phyloP scores from a whole-genome alignment of 2,329 filamentous ascomycete genomes.

The Phaeosphaeria sp. region DNA sequence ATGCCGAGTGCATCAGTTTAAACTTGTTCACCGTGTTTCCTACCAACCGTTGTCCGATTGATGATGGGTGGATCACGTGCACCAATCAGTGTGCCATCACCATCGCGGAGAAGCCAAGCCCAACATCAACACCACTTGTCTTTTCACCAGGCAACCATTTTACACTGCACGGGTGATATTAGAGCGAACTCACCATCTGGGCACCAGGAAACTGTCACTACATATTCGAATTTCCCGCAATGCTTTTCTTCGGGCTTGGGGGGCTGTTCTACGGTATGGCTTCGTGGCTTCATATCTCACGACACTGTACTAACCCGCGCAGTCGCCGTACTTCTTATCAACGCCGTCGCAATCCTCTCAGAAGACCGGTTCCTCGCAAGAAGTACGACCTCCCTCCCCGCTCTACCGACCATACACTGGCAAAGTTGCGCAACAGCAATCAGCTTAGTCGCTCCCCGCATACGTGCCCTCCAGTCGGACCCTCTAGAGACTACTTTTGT shows the following conservation, averaged over 20 bases:
- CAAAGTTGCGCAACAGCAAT: no score
- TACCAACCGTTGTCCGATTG: no score
- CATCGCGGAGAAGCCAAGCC: conserved; percentile 3
- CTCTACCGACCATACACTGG: neutral
- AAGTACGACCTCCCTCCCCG: conserved; percentile 59
- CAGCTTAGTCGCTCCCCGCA: no score
- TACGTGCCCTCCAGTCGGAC: neutral
- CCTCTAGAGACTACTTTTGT: neutral
- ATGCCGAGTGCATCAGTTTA: neutral
- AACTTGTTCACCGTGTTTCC: neutral
- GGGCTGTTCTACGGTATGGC: conserved; percentile 75
- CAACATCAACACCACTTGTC: conserved; percentile 1
- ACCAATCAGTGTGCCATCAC: neutral
- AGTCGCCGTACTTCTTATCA: conserved; percentile 88
- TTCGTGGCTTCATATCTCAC: conserved; percentile 3
- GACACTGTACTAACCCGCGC: conserved; percentile 21
- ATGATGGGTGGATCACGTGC: conserved; percentile 7
- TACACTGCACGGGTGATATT: neutral
- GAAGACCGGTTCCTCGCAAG: conserved; percentile 92
- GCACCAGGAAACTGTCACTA: neutral
- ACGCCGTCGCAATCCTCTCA: conserved; percentile 90
- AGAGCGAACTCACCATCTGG: neutral
- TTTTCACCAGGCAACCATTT: neutral
- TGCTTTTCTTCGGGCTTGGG: conserved; percentile 74
- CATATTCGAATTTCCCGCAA: conserved; percentile 39